phyloP scores from a whole-genome alignment of 208 protist genomes.

The Trypanosoma brucei region DNA sequence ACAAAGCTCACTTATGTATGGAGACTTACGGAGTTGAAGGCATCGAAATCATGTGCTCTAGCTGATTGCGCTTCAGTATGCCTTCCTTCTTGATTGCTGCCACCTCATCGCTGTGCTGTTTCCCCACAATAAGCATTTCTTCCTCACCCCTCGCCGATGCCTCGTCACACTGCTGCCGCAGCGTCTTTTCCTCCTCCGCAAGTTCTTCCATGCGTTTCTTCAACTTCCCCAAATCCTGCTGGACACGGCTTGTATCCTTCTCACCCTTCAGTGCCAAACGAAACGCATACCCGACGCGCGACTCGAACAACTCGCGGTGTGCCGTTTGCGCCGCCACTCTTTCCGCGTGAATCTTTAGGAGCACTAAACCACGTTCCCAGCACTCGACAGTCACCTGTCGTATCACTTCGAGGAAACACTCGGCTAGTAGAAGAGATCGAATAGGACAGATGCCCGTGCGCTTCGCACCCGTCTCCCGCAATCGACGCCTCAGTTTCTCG shows the following conservation, averaged over 20 bases:
- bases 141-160: constrained; percentile 69
- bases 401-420: constrained; percentile 86
- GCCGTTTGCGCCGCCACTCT: constrained; percentile 68
- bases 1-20: too few relatives aligned
- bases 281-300: constrained; percentile 81
- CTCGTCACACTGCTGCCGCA: constrained; percentile 57
- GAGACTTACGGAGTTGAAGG: constrained; percentile 23
- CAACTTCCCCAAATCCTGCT: constrained; percentile 54
- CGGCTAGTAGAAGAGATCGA: constrained; percentile 69
- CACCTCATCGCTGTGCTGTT: constrained; percentile 71
- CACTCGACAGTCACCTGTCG: constrained; percentile 78
- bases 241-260: constrained; percentile 64
- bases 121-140: constrained; percentile 72
- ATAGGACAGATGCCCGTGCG: constrained; percentile 69
- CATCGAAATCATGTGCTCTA: constrained; percentile 72
- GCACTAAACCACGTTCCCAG: constrained; percentile 81
- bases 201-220: constrained; percentile 40
- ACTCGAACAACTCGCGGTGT: constrained; percentile 79
- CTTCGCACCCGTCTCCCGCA: constrained; percentile 35
- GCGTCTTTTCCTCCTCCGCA: constrained; percentile 52
- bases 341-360: constrained; percentile 77
- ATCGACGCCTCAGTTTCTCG: constrained; percentile 33
- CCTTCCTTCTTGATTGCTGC: constrained; percentile 75
- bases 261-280: constrained; percentile 82
- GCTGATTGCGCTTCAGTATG: constrained; percentile 63